Evolutionary conservation across 208 protist genomes (phyloP).

Genomic region (Acanthamoeba lenticulata): DNA sequence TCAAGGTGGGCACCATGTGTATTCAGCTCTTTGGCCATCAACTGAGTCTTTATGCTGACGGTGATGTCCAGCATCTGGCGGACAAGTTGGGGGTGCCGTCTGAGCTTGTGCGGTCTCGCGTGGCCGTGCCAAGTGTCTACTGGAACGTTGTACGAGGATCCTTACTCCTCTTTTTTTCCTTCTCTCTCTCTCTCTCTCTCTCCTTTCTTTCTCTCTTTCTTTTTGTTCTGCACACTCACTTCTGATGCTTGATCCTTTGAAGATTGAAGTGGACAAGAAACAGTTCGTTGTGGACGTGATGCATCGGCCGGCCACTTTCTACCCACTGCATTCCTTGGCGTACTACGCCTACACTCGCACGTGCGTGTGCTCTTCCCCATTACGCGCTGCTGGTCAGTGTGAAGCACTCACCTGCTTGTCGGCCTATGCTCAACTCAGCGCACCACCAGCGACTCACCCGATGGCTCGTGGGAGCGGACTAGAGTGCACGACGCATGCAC

Average conservation of each 20-base stretch:
- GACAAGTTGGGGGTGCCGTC: neutral
- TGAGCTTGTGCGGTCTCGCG: neutral
- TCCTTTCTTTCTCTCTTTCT: neutral
- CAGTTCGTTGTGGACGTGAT: slow-evolving; percentile 54
- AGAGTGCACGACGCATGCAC: neutral
- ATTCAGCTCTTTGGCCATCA: neutral
- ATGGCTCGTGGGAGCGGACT: neutral
- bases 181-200: neutral
- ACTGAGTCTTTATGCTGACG: neutral
- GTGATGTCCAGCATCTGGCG: neutral
- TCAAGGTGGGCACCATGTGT: neutral
- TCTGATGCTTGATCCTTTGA: neutral
- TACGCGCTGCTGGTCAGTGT: neutral
- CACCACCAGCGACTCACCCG: neutral
- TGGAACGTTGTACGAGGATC: slow-evolving; percentile 20
- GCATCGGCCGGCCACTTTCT: slow-evolving; percentile 12
- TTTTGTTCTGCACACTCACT: too few species aligned
- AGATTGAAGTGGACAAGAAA: slow-evolving; percentile 36
- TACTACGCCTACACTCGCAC: slow-evolving; percentile 31
- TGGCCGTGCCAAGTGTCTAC: neutral
- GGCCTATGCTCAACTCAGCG: neutral
- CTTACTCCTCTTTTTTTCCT: neutral
- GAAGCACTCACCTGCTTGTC: neutral
- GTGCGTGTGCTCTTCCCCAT: neutral
- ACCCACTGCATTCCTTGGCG: neutral